A percentile compares a stretch with the other conserved stretches of the same genome.
Evolutionary conservation across 306 rosid genomes (phyloP).

Genomic region (Corylus avellana): DNA sequence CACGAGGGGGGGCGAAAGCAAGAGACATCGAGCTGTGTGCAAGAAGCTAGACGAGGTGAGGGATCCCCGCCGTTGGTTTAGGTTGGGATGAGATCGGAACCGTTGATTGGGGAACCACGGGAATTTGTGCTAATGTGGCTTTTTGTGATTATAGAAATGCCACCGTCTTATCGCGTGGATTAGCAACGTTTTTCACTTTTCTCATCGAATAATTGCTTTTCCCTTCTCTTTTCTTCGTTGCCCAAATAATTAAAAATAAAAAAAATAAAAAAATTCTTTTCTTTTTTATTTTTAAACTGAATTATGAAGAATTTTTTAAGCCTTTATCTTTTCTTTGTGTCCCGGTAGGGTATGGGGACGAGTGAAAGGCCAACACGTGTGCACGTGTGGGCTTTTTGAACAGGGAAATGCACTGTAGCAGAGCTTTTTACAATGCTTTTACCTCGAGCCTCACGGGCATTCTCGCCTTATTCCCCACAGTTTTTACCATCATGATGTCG

Average conservation of each 20-base stretch:
- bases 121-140: slow-evolving; percentile 43
- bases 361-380: slow-evolving; percentile 8
- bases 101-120: slow-evolving; percentile 33
- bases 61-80: slow-evolving; percentile 24
- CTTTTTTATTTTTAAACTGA: not conserved
- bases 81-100: not conserved
- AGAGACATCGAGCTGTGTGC: slow-evolving; percentile 66
- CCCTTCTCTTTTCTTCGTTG: not conserved
- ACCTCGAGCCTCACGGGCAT: not conserved
- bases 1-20: slow-evolving; percentile 54
- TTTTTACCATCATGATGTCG: not conserved
- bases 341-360: not conserved
- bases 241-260: not conserved
- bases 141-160: slow-evolving; percentile 7
- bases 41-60: not conserved
- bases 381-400: not conserved
- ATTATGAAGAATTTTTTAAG: not conserved
- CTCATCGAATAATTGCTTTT: slow-evolving; percentile 4
- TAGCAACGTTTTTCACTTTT: slow-evolving; percentile 22
- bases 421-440: not conserved
- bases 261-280: not conserved
- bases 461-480: not conserved
- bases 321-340: not conserved
- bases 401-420: not conserved
- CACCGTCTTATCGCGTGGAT: slow-evolving; percentile 2